Conservation (phyloP, 2,329 filamentous ascomycete genomes). For the Talaromyces sp. region DNA sequence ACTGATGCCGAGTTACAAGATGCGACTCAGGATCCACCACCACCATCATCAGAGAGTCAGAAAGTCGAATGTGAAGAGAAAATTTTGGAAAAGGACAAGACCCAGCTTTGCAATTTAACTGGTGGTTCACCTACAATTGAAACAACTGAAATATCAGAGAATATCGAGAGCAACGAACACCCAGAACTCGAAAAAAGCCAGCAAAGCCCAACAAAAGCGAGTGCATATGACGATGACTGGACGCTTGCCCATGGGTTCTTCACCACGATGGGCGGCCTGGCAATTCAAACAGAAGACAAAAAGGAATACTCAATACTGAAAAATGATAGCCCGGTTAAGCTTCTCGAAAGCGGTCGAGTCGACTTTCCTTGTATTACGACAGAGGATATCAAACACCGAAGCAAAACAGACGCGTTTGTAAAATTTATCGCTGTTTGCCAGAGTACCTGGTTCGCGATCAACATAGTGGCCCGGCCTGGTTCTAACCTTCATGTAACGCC, state of each 20-base stretch:
- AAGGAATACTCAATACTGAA: neutral
- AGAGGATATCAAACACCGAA: slow-evolving; percentile 14
- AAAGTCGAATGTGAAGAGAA: no score
- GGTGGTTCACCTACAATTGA: neutral
- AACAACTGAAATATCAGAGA: no score
- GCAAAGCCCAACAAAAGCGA: neutral
- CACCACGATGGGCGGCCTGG: neutral
- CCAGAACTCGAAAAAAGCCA: neutral
- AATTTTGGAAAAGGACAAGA: no score
- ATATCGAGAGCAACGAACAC: no score
- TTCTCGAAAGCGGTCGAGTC: slow-evolving; percentile 10
- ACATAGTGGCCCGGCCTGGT: slow-evolving; percentile 11
- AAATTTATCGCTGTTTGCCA: slow-evolving; percentile 14
- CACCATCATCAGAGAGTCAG: no score
- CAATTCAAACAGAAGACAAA: neutral
- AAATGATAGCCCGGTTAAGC: neutral
- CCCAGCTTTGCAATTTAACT: neutral
- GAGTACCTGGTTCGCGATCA: slow-evolving; percentile 9
- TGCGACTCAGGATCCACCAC: no score
- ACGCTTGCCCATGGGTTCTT: neutral
- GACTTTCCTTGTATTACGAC: slow-evolving; percentile 3
- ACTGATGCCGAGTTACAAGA: no score
- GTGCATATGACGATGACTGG: neutral
- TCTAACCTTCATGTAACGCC: slow-evolving; percentile 12
- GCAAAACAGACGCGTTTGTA: slow-evolving; percentile 14